Conservation (phyloP, 169 alveolate species). For the Cardiosporidium cionae region DNA sequence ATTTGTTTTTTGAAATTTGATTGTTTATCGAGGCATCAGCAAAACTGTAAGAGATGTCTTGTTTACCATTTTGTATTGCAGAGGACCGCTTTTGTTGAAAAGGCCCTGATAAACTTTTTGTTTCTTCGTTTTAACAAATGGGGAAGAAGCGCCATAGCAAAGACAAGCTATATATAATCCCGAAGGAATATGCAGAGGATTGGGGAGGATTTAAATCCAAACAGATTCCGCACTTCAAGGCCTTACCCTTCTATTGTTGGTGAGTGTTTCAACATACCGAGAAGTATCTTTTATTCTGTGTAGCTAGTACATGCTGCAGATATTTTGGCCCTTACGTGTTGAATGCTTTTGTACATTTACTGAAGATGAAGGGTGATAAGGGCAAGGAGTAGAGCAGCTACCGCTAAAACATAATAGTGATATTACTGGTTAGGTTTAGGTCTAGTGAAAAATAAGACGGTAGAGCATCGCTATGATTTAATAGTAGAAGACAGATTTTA, state of each 20-base stretch:
- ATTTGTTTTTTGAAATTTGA: no score
- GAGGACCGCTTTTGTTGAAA: no score
- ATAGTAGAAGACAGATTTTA: neutral
- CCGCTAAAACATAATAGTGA: no score
- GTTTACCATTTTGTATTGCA: no score
- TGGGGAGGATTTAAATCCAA: constrained; percentile 74
- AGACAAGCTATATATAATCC: constrained; percentile 78
- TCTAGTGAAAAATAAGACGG: no score
- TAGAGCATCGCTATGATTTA: neutral
- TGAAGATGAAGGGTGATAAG: neutral
- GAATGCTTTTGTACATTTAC: neutral
- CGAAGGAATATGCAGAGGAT: constrained; percentile 72
- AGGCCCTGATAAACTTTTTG: no score
- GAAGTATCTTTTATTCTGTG: neutral
- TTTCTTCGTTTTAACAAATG: no score
- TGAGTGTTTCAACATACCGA: neutral
- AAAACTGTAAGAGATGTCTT: no score
- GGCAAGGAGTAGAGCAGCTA: no score
- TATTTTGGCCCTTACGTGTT: neutral
- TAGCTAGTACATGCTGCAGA: neutral
- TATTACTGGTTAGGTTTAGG: no score
- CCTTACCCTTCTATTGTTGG: constrained; percentile 66
- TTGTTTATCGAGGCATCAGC: no score
- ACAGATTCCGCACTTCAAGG: constrained; percentile 41
- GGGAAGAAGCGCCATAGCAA: constrained; percentile 83